Evolutionary conservation across 2,329 filamentous ascomycete genomes (phyloP).

Genomic region (Talaromyces piceae): DNA sequence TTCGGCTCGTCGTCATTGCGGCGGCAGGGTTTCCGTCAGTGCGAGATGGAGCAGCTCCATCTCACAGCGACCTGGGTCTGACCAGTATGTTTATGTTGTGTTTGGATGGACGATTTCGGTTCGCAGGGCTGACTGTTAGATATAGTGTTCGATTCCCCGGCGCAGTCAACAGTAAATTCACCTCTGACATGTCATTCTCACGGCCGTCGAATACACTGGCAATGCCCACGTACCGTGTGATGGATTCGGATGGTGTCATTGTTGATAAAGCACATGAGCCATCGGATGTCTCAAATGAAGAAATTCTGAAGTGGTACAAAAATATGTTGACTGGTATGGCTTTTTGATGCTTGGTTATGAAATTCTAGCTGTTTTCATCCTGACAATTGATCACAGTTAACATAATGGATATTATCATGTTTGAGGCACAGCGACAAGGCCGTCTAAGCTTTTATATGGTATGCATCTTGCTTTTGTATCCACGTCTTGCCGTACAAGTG

Average conservation of each 20-base stretch:
- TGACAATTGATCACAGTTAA: constrained; percentile 43
- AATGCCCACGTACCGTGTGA: constrained; percentile 83
- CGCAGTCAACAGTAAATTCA: constrained; percentile 92
- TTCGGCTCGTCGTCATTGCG: constrained; percentile 4
- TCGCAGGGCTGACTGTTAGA: constrained; percentile 12
- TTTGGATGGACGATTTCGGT: neutral
- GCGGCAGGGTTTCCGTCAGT: constrained; percentile 9
- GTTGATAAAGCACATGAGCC: constrained; percentile 65
- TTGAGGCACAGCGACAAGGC: constrained; percentile 94
- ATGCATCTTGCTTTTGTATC: neutral
- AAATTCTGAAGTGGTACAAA: constrained; percentile 54
- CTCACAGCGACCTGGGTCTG: constrained; percentile 52
- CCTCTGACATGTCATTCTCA: constrained; percentile 68
- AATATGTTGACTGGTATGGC: constrained; percentile 54
- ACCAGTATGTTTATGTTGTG: constrained; percentile 43
- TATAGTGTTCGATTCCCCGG: constrained; percentile 68
- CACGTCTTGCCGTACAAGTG: neutral
- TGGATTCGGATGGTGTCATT: constrained; percentile 79
- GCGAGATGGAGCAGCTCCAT: constrained; percentile 47
- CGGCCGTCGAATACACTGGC: constrained; percentile 63
- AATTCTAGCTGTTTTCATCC: neutral
- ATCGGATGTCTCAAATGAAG: constrained; percentile 56
- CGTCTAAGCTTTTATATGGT: constrained; percentile 96
- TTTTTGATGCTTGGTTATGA: neutral
- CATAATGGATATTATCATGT: constrained; percentile 97